phyloP scores from a whole-genome alignment of 352 stramenopile genomes.

The Thalassiosira allenii region DNA sequence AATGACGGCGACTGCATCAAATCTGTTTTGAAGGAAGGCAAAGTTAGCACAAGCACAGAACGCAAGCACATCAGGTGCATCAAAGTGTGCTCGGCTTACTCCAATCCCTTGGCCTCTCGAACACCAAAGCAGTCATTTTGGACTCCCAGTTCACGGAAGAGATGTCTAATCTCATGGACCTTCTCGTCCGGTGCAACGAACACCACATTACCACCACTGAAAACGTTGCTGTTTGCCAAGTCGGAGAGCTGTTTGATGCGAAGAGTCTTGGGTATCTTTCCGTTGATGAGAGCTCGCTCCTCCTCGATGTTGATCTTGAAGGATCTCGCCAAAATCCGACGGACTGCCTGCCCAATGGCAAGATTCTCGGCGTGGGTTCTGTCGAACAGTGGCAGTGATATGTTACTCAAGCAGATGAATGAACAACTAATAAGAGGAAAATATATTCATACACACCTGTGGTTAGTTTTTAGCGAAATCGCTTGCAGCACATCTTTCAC shows the following conservation, averaged over 20 bases:
- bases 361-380: constrained; percentile 42
- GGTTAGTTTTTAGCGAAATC: constrained; percentile 31
- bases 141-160: constrained; percentile 19
- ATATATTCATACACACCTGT: constrained; percentile 28
- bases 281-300: constrained; percentile 16
- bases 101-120: constrained; percentile 41
- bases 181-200: constrained; percentile 39
- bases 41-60: not conserved
- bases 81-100: not conserved
- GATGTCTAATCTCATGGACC: constrained; percentile 18
- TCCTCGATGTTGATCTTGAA: constrained; percentile 6
- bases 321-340: constrained; percentile 6
- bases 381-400: not conserved
- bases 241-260: constrained; percentile 20
- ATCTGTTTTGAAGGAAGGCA: not conserved
- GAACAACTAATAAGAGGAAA: not conserved
- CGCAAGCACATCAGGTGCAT: not conserved
- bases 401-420: not conserved
- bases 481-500: constrained; percentile 43
- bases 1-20: constrained; percentile 33
- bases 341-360: constrained; percentile 19
- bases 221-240: constrained; percentile 1
- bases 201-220: constrained; percentile 29
- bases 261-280: constrained; percentile 15
- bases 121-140: constrained; percentile 46